Percentiles rank a stretch among this genome's conserved stretches.
These are phyloP conservation scores for Xylaria acuta DNA, from an alignment of 495 filamentous ascomycete species.

Conservation along the genomic window DNA sequence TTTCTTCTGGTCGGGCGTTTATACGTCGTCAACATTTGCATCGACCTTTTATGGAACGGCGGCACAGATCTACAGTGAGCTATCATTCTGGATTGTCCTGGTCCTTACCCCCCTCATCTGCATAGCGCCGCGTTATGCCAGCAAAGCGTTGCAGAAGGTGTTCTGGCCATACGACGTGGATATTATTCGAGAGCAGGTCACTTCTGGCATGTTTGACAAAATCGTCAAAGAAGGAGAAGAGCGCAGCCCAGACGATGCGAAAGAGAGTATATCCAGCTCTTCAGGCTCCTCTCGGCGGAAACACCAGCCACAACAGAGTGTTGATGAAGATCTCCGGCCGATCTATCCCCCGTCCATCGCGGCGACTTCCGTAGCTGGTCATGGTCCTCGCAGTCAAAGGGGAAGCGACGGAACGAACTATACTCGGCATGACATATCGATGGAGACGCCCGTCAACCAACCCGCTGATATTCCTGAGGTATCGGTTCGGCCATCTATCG, in stretches of 20 bases:
- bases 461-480: conserved; percentile 47
- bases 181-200: conserved; percentile 92
- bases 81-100: conserved; percentile 85
- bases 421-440: conserved; percentile 69
- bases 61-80: conserved; percentile 75
- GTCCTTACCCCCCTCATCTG: conserved; percentile 78
- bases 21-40: conserved; percentile 64
- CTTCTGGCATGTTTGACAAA: conserved; percentile 77
- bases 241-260: conserved; percentile 25
- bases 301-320: conserved; percentile 58
- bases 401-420: conserved; percentile 95
- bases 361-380: conserved; percentile 68
- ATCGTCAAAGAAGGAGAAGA: conserved; percentile 58
- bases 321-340: conserved; percentile 82
- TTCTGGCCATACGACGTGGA: conserved; percentile 93
- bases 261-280: conserved; percentile 49
- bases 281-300: conserved; percentile 56
- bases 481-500: conserved; percentile 63
- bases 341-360: conserved; percentile 91
- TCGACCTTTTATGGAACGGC: conserved; percentile 78
- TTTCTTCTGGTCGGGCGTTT: conserved; percentile 97
- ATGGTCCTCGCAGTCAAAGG: conserved; percentile 84
- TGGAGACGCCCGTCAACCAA: conserved; percentile 39
- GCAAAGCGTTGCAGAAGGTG: conserved; percentile 90
- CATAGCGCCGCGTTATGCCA: conserved; percentile 81